Base-by-base conservation (phyloP, 1,139 yeast species). In the Pichia sp. region DNA sequence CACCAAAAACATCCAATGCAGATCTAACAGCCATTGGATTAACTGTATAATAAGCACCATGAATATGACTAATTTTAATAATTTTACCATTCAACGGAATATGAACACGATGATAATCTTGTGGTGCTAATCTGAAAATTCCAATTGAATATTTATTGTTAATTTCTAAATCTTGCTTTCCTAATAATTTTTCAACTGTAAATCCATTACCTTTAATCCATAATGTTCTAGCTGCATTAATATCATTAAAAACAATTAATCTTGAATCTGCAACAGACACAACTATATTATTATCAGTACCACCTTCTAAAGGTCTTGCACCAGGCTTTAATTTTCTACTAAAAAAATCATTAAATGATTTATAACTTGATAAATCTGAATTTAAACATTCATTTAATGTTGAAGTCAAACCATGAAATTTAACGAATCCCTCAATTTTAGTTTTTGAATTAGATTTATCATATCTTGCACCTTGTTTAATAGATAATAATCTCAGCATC, bases 1-100 rank as follows among this genome's bases (percentile, higher is more conserved):
- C 96, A 5, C 97, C 96, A 64, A 78, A 91, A 1, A 91, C 97
- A 61, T 91, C 97, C 41, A 91, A 61, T 32, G 79, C 77, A 1
- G 95, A 84, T 45, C 97, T 66, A 35, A 91, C 75, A 0, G 97
- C 97, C 96, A 91, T 91, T 2, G 97, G 97, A 55, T 91, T 91
- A 11, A 91, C 98, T 0, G 97, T 91, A 58, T 87, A 91, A 60
- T 91, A 91, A 54, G 88, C 94, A 1, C 97, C 98, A 33, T 77
- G 82, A 33, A 91, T 82, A 48, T 68, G 70, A 43, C 70, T 70
- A 23, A 93, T 80, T 44, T 74, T 68, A 1, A 83, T 84, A 32
- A 91, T 63, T 0, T 59, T 59, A 2, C 96, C 97, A 46, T 74
- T 74, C 1, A 89, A 89, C 0, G 97, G 96, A 13, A 79, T 72